Conservation (phyloP, 805 yeast species). For the Lipomyces anomalus region DNA sequence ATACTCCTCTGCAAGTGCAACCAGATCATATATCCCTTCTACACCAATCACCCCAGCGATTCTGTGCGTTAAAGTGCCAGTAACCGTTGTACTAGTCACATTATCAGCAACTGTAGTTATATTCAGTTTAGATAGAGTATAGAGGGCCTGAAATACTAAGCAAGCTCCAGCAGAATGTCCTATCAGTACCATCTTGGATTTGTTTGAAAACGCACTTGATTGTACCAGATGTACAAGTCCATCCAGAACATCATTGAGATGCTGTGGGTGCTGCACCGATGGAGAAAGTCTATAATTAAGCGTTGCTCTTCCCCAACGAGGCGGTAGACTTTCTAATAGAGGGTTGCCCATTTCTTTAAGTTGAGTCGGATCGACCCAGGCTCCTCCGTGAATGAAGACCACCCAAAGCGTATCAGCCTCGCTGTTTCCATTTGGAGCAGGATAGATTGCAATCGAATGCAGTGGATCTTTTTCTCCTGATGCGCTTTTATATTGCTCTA, state of each 20-base stretch:
- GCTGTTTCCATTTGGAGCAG: not conserved
- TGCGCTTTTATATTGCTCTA: too few species aligned
- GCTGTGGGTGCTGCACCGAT: conserved; percentile 51
- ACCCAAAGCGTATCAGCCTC: conserved; percentile 25
- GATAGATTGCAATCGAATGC: conserved; percentile 14
- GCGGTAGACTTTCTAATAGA: conserved; percentile 24
- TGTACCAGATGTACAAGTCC: too few species aligned
- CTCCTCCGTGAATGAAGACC: conserved; percentile 74
- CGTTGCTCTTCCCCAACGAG: conserved; percentile 25
- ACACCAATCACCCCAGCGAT: conserved; percentile 36
- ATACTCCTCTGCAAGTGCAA: conserved; percentile 49
- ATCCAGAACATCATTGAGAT: conserved; percentile 46
- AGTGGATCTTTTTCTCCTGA: too few species aligned
- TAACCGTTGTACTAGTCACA: not conserved
- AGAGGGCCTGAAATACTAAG: conserved; percentile 44
- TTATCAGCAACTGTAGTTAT: conserved; percentile 6
- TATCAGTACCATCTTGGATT: conserved; percentile 33
- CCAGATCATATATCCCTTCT: conserved; percentile 63
- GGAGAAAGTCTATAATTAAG: conserved; percentile 20
- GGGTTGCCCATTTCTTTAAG: conserved; percentile 49
- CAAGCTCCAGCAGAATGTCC: conserved; percentile 81
- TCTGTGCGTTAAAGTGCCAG: not conserved
- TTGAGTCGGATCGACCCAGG: conserved; percentile 66
- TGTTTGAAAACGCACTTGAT: too few species aligned
- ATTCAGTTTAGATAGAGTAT: too few species aligned